A percentile compares a stretch with the other conserved stretches of the same genome.
Conservation (phyloP, 2,329 filamentous ascomycete genomes). For the Fusarium subtropicale region DNA sequence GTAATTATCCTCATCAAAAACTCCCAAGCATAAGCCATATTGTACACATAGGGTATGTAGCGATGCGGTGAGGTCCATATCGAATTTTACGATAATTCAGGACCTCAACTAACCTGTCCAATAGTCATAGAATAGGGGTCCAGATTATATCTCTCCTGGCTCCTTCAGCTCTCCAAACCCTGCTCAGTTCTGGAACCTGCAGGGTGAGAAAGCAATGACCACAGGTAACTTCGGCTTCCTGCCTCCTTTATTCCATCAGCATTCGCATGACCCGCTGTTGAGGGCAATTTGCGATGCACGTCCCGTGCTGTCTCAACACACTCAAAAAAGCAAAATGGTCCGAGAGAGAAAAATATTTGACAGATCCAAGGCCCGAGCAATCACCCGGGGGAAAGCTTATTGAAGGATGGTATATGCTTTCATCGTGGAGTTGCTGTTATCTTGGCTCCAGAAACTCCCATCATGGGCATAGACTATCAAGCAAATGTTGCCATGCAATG, state of each 20-base stretch:
- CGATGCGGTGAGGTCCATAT: not conserved
- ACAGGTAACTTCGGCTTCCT: not conserved
- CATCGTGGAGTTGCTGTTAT: not conserved
- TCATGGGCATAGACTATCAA: not conserved
- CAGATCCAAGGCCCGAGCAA: not conserved
- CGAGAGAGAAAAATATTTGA: conserved; percentile 3
- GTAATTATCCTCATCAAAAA: not conserved
- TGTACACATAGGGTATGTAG: conserved; percentile 4
- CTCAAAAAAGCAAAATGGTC: conserved; percentile 1
- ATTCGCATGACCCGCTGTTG: not conserved
- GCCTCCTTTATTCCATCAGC: conserved; percentile 2
- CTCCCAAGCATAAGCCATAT: not conserved
- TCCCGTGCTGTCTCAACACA: conserved; percentile 4
- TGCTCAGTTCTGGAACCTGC: not conserved
- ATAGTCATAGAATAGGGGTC: not conserved
- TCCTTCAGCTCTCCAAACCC: not conserved
- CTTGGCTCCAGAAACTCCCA: not conserved
- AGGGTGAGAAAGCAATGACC: not conserved
- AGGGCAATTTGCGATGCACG: conserved; percentile 6
- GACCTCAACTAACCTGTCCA: not conserved
- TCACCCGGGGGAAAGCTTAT: not conserved
- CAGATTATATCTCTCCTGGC: not conserved
- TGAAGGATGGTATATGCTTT: not conserved
- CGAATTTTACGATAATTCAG: not conserved
- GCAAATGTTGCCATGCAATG: not conserved